Percentiles rank a stretch among this genome's conserved stretches.
Conservation (phyloP, 176 grass and related monocot species). For the Elaeis guineensis region DNA sequence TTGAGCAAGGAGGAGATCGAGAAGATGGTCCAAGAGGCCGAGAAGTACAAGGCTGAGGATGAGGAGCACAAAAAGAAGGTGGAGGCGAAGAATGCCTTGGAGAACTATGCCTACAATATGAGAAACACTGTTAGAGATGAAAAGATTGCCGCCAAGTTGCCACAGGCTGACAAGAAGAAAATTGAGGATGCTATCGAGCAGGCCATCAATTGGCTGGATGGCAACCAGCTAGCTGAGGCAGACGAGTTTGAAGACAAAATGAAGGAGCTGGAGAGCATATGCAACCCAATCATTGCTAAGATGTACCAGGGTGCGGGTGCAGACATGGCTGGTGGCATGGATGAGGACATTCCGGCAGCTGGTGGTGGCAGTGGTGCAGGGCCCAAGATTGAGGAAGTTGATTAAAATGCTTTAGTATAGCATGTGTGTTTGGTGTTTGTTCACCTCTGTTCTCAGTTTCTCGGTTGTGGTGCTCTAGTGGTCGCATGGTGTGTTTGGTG, state of each 20-base stretch:
- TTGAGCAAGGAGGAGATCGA: slow-evolving; percentile 12
- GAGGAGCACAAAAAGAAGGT: slow-evolving; percentile 15
- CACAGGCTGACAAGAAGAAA: slow-evolving; percentile 1
- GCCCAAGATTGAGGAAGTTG: slow-evolving; percentile 66
- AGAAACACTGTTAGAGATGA: slow-evolving; percentile 8
- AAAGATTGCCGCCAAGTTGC: slow-evolving; percentile 5
- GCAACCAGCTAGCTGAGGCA: slow-evolving; percentile 5
- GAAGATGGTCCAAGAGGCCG: slow-evolving; percentile 14
- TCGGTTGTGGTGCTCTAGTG: too few relatives aligned
- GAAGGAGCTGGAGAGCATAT: slow-evolving; percentile 12
- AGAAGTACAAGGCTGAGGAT: slow-evolving; percentile 14
- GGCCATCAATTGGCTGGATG: slow-evolving; percentile 6
- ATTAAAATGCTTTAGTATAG: slow-evolving; percentile 3
- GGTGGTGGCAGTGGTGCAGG: slow-evolving; percentile 29
- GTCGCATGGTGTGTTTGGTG: too few relatives aligned
- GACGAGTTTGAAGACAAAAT: slow-evolving; percentile 12
- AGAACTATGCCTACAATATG: slow-evolving; percentile 14
- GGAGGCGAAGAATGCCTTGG: slow-evolving; percentile 7
- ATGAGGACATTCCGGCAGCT: slow-evolving; percentile 34
- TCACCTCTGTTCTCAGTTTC: too few relatives aligned
- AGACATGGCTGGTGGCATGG: slow-evolving; percentile 49
- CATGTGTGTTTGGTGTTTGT: too few relatives aligned
- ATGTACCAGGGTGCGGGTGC: slow-evolving; percentile 31
- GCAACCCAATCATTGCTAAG: slow-evolving; percentile 14
- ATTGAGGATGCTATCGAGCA: slow-evolving; percentile 9